phyloP scores from a whole-genome alignment of 2,329 filamentous ascomycete genomes.

The Cercospora sp. region DNA sequence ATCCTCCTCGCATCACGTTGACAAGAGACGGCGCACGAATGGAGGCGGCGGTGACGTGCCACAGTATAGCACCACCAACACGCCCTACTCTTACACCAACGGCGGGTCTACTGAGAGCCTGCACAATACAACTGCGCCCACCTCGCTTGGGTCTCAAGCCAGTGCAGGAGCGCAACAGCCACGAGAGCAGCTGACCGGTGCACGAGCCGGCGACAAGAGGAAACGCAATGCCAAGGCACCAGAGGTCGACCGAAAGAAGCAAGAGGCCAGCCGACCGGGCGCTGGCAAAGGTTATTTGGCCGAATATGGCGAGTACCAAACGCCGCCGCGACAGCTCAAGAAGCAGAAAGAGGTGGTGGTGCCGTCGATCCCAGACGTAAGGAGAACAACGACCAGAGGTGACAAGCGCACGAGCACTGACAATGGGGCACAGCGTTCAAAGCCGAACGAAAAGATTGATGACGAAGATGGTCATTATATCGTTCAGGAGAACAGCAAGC shows the following conservation, averaged over 20 bases:
- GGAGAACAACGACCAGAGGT: constrained; percentile 2
- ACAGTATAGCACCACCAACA: constrained; percentile 51
- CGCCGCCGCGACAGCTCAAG: constrained; percentile 82
- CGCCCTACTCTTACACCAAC: constrained; percentile 71
- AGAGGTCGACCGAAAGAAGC: constrained; percentile 36
- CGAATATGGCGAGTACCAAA: constrained; percentile 67
- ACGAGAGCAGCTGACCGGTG: constrained; percentile 62
- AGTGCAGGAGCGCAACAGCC: constrained; percentile 48
- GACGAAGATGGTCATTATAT: constrained; percentile 98
- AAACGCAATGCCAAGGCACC: constrained; percentile 65
- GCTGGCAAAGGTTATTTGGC: constrained; percentile 35
- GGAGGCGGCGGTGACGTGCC: constrained; percentile 30
- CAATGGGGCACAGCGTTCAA: constrained; percentile 30
- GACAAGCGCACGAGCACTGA: constrained; percentile 21
- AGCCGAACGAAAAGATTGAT: constrained; percentile 68
- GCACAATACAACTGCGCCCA: constrained; percentile 76
- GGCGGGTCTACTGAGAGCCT: constrained; percentile 52
- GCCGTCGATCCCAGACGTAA: constrained; percentile 59
- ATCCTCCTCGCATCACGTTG: constrained; percentile 53
- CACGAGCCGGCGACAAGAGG: constrained; percentile 77
- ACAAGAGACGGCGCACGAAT: constrained; percentile 73
- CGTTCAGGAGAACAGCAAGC: constrained; percentile 78
- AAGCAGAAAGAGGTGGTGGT: constrained; percentile 72
- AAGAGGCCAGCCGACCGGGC: constrained; percentile 33
- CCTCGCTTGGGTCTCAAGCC: constrained; percentile 71